Percentiles rank a stretch among this genome's conserved stretches.
These are phyloP conservation scores for Neonectria magnoliae DNA, from an alignment of 2,329 filamentous ascomycete species.

Conservation along the genomic window DNA sequence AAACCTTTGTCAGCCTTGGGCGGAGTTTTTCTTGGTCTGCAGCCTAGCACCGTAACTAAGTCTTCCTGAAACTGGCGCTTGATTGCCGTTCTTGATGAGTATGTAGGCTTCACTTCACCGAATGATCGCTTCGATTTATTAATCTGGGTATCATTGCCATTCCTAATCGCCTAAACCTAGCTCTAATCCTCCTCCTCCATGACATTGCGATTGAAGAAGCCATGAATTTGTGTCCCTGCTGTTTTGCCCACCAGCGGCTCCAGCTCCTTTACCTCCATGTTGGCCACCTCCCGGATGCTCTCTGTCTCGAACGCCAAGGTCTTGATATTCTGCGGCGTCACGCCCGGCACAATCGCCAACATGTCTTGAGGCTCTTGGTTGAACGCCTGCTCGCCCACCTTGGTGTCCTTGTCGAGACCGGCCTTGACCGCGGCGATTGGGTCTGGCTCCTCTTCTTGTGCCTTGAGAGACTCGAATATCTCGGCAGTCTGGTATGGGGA, in stretches of 20 bases:
- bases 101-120: no score
- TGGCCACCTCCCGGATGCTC: slow-evolving; percentile 84
- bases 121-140: not conserved
- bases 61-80: no score
- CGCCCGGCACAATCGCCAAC: slow-evolving; percentile 83
- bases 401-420: slow-evolving; percentile 70
- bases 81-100: no score
- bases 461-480: slow-evolving; percentile 94
- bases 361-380: slow-evolving; percentile 91
- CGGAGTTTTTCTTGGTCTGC: no score
- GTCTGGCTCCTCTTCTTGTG: slow-evolving; percentile 88
- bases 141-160: not conserved
- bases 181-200: slow-evolving; percentile 59
- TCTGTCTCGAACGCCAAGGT: slow-evolving; percentile 77
- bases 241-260: slow-evolving; percentile 80
- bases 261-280: slow-evolving; percentile 81
- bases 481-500: slow-evolving; percentile 96
- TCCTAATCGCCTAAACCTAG: not conserved
- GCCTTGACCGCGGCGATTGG: slow-evolving; percentile 86
- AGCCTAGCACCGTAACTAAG: no score
- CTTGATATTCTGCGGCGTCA: slow-evolving; percentile 81
- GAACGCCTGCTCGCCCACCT: slow-evolving; percentile 75
- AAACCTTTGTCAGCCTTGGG: no score
- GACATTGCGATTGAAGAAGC: slow-evolving; percentile 79
- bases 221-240: slow-evolving; percentile 77